Evolutionary conservation across 1,284 basidiomycete species (phyloP), one percentile per base, ranked within the genome.

Genomic region (Somion occarium): DNA sequence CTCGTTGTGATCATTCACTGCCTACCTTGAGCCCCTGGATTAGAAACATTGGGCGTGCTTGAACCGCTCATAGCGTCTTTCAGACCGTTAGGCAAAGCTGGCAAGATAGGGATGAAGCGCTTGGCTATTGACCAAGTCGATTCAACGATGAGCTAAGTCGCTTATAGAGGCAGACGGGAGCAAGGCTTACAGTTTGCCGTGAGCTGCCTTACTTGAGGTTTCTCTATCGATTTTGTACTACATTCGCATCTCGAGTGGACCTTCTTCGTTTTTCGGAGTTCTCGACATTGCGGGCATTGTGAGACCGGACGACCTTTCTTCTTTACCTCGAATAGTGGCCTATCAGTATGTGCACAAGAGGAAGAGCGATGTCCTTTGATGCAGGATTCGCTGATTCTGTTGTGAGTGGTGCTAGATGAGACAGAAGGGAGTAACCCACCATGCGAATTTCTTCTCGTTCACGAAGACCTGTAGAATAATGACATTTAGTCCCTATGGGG

Each of bases 341-440:
- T 78, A 62, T 88, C 85, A 54, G 80, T 83, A 65, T 90, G 88
- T 52, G 82, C 80, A 67, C 88, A 91, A 44, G 79, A 76, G 7
- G 86, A 87, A 12, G 87, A 88, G 37, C 88, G 82, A 69, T 91
- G 88, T 11, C 88, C 88, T 67, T 90, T 90, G 69, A 91, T 90
- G 69, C 88, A 91, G 41, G 86, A 85, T 68, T 86, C 85, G 63
- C 87, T 89, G 56, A 57, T 20, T 20, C 38, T 13, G 38, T 46
- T 23, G 19, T 41, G 19, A 53, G 43, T 22, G 41, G 24, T 13
- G 15, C 24, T 12, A 30, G 15, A 19, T n/a, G 44, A 42, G n/a
- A 5, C 41, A 30, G n/a, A 20, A 5, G n/a, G n/a, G n/a, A n/a
- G n/a, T n/a, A n/a, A n/a, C 71, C 48, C 61, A 88, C 88, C 88